Base-by-base conservation (phyloP, 306 rosid genomes). In the Fragaria nilgerrensis region DNA sequence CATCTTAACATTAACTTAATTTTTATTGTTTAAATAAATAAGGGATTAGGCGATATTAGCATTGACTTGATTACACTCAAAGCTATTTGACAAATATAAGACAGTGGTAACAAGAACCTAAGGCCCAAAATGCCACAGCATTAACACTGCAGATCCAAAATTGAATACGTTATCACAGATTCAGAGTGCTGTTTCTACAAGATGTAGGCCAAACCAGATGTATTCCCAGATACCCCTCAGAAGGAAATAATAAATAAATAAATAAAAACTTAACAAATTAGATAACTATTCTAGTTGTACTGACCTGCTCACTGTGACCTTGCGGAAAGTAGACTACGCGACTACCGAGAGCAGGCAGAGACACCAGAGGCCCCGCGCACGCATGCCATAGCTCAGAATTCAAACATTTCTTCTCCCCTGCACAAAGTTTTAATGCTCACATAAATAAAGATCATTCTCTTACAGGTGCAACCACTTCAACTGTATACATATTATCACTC, bases 371-470 rank as follows among this genome's bases (percentile, higher is more conserved):
- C 41, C 92, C 96, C 10, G 96, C 91, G 79, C 96, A 90, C 0
- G 96, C 96, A 79, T 90, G 96, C 96, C 92, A 90, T 61, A 90
- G 82, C 85, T 90, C 96, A 2, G 91, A 90, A 85, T 90, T 88
- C 82, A 90, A 85, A 81, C 89, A 81, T 78, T 88, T 90, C 76
- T 83, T 88, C 68, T 90, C 90, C 85, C 87, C 92, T 90, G 85
- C 78, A 81, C 49, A 75, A 67, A 78, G 56, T 73, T 70, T 59
- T 66, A 52, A 45, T 56, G 47, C 27, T 63, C 61, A 67, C 62
- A 78, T 70, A 43, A 89, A 75, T 73, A 52, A 83, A 75, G 44
- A 17, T 61, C 13, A 15, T 45, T 67, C 71, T 66, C 71, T 25
- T 9, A 66, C 9, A 43, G 50, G 39, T 55, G 20, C 19, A 65